Evolutionary conservation across 148 eudicot species (phyloP).

Genomic region (Rhododendron williamsianum): DNA sequence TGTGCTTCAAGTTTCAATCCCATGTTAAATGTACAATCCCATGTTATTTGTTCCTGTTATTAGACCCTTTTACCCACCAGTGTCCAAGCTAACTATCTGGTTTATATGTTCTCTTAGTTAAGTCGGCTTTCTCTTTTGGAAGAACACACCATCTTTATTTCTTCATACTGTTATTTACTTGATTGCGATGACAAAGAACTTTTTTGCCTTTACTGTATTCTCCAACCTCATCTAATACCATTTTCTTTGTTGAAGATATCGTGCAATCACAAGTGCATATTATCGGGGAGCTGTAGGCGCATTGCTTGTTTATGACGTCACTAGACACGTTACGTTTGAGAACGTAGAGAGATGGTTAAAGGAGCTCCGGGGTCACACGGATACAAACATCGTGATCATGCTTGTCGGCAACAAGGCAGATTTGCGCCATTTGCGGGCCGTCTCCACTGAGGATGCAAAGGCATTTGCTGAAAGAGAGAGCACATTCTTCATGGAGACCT

Average conservation of each 20-base stretch:
- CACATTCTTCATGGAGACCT: constrained; percentile 58
- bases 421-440: constrained; percentile 59
- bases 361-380: constrained; percentile 67
- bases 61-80: neutral
- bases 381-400: constrained; percentile 61
- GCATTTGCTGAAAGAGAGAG: constrained; percentile 53
- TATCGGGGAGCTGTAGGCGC: constrained; percentile 73
- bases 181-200: neutral
- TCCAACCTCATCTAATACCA: neutral
- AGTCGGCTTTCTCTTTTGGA: neutral
- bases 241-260: constrained; percentile 35
- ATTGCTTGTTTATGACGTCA: constrained; percentile 51
- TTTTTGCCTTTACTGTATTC: neutral
- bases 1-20: neutral
- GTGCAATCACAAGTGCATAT: constrained; percentile 69
- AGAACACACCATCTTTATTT: neutral
- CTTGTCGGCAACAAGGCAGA: constrained; percentile 68
- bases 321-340: constrained; percentile 61
- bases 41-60: neutral
- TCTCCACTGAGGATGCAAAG: constrained; percentile 55
- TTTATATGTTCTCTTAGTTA: neutral
- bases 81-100: neutral
- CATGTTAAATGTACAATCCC: neutral
- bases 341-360: constrained; percentile 67
- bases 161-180: neutral